A percentile compares a stretch with the other conserved stretches of the same genome.
Conservation (phyloP, 768 basidiomycete species). For the Termitomyces eurrhizus region DNA sequence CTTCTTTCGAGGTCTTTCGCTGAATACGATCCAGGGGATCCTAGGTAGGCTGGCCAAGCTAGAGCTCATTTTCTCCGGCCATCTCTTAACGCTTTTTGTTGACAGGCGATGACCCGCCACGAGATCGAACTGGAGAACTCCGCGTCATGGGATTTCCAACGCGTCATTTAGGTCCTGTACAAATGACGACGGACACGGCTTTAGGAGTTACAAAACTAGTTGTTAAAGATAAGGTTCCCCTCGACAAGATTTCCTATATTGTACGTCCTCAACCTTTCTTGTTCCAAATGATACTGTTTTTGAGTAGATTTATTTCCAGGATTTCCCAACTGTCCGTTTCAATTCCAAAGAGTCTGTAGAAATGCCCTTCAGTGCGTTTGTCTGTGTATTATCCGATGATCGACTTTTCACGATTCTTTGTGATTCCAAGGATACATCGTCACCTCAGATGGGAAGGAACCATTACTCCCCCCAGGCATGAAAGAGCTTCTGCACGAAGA, state of each 20-base stretch:
- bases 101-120: conserved; percentile 90
- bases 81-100: background rate
- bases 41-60: conserved; percentile 37
- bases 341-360: conserved; percentile 87
- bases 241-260: conserved; percentile 70
- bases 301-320: conserved; percentile 38
- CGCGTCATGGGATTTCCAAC: conserved; percentile 83
- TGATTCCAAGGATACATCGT: conserved; percentile 42
- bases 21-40: conserved; percentile 44
- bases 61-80: too few relatives aligned
- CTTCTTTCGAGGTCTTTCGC: background rate
- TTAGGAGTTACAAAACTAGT: conserved; percentile 86
- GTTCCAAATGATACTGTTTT: background rate
- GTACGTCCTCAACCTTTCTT: conserved; percentile 35
- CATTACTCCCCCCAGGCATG: conserved; percentile 89
- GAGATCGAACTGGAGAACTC: conserved; percentile 88
- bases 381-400: background rate
- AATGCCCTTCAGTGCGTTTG: conserved; percentile 90
- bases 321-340: conserved; percentile 88
- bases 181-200: conserved; percentile 99
- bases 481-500: conserved; percentile 79
- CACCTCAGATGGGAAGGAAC: conserved; percentile 41
- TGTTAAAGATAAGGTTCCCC: conserved; percentile 67
- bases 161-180: conserved; percentile 79
- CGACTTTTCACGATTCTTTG: background rate